phyloP scores from a whole-genome alignment of 345 rosid genomes.

The Carallia brachiata region DNA sequence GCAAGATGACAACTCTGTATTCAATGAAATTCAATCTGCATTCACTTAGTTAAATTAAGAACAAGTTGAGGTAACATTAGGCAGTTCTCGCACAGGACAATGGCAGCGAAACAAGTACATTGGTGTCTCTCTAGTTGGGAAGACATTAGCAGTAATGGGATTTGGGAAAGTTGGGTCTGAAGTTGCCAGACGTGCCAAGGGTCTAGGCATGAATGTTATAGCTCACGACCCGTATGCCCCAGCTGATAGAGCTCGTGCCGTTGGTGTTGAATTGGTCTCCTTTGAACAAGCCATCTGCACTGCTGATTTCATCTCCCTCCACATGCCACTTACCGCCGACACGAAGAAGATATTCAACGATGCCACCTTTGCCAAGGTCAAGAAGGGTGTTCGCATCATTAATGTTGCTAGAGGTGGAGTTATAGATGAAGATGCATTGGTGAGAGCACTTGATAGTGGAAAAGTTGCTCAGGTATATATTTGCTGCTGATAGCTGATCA shows the following conservation, averaged over 20 bases:
- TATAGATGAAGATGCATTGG: constrained; percentile 76
- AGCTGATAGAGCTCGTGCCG: constrained; percentile 72
- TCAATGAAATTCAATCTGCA: too few relatives aligned
- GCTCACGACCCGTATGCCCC: constrained; percentile 88
- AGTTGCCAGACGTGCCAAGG: constrained; percentile 82
- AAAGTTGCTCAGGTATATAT: constrained; percentile 62
- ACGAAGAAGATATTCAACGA: constrained; percentile 66
- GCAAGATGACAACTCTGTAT: too few relatives aligned
- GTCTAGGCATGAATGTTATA: constrained; percentile 80
- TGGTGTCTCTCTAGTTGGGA: constrained; percentile 76
- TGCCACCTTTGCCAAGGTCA: constrained; percentile 58
- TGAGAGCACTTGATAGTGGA: constrained; percentile 65
- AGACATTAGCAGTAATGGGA: constrained; percentile 81
- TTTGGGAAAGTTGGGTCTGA: constrained; percentile 89
- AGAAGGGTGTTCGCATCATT: constrained; percentile 73
- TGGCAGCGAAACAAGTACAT: constrained; percentile 83
- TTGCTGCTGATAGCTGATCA: background rate
- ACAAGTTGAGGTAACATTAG: too few relatives aligned
- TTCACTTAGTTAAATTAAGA: too few relatives aligned
- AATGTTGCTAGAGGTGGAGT: constrained; percentile 94
- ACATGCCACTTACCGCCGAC: constrained; percentile 72
- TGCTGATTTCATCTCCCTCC: constrained; percentile 76
- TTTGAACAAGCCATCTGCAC: constrained; percentile 68
- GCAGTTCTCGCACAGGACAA: constrained; percentile 44
- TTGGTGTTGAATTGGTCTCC: constrained; percentile 77